Percentiles rank a stretch among this genome's conserved stretches.
Conservation (phyloP, 352 stramenopile species). For the Phytophthora pinifolia region DNA sequence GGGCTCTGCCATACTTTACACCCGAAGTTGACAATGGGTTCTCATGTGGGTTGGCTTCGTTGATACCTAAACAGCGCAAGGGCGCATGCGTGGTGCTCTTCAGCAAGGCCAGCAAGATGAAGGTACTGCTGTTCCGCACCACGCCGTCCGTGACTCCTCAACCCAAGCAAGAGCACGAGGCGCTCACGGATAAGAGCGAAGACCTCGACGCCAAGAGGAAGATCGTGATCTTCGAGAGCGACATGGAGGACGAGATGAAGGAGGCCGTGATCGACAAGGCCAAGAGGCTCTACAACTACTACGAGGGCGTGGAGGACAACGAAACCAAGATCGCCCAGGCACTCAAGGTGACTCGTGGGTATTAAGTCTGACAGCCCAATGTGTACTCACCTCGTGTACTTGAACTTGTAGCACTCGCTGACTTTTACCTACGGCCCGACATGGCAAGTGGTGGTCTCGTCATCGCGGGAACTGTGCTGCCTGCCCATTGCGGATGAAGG, state of each 20-base stretch:
- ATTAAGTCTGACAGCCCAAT: not conserved
- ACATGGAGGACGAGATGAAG: constrained; percentile 59
- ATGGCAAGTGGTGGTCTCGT: constrained; percentile 69
- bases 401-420: constrained; percentile 46
- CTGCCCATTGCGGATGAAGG: constrained; percentile 46
- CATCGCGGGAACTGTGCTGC: constrained; percentile 55
- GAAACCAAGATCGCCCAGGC: constrained; percentile 56
- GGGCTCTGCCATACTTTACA: constrained; percentile 1
- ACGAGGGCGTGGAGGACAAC: constrained; percentile 33
- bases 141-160: constrained; percentile 36
- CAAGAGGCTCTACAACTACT: constrained; percentile 45
- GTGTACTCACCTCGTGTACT: constrained; percentile 4
- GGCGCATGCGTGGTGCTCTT: constrained; percentile 64
- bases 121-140: constrained; percentile 75
- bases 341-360: constrained; percentile 45
- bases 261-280: constrained; percentile 35
- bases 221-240: constrained; percentile 46
- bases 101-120: constrained; percentile 63
- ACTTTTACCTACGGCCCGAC: constrained; percentile 65
- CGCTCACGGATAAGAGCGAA: constrained; percentile 11
- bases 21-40: not conserved
- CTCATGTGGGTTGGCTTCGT: not conserved
- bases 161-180: constrained; percentile 38
- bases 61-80: constrained; percentile 46
- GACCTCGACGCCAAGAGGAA: constrained; percentile 38